Evolutionary conservation across 2,329 filamentous ascomycete species (phyloP), one percentile per base, ranked within the genome.

Genomic region (Dothistroma pini): DNA sequence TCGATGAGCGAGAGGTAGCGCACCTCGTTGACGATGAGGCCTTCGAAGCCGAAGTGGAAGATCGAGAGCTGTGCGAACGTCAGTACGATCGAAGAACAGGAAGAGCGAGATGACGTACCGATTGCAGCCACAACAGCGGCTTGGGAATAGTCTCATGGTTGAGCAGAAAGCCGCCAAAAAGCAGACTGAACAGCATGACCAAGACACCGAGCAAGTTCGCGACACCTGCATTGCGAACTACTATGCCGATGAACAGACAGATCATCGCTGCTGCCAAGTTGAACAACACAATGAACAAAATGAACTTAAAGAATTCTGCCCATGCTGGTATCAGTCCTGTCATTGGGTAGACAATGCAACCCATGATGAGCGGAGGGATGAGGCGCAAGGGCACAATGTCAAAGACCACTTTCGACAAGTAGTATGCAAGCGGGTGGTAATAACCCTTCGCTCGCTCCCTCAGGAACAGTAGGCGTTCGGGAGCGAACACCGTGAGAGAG

Each of bases 1-100:
- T 99, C 95, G 48, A 96, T 86, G 29, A 99, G 84, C 0, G 90
- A 93, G 49, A 99, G 81, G 70, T 91, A 91, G 29, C 91, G 87
- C 52, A 97, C 96, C 78, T 99, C 95, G 72, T 97, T 99, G 69
- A 99, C 95, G 65, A 97, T 96, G 14, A 99, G 84, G 1, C 91
- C 90, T 80, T 99, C 95, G 70, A 97, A 97, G 5, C 89, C 93
- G 73, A 96, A 99, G 75, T 99, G 95, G 83, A 99, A 99, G 65
- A 99, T 99, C 1, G 93, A 97, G 9, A 99, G 79, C 78, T 89
- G 68, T 31, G 57, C 11, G 19, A 35, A 57, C 35, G 59, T 76
- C 69, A 79, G 72, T 52, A 38, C n/a, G 50, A 12, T 2, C 49
- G 9, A 14, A 25, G 16, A 9, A 12, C 16, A 19, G 16, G 34